Evolutionary conservation across 768 basidiomycete species (phyloP).

Genomic region (Hypholoma sublateritium): DNA sequence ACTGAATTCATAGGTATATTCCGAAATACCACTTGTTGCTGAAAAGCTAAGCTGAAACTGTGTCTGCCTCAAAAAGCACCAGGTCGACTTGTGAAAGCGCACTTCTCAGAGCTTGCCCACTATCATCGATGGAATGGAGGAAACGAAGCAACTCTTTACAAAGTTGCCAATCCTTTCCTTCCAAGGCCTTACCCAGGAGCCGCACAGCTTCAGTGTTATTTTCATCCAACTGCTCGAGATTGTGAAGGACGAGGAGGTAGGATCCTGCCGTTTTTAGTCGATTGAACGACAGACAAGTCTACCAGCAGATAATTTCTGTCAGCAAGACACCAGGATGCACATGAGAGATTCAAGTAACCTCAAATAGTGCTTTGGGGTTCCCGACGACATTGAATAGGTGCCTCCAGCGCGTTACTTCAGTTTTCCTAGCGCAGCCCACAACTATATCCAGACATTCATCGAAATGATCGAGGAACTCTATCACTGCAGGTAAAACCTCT

Average conservation of each 20-base stretch:
- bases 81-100: conserved; percentile 49
- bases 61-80: conserved; percentile 1
- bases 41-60: background rate
- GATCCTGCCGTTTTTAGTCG: conserved; percentile 87
- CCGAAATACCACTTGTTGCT: background rate
- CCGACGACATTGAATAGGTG: conserved; percentile 89
- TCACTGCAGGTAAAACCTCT: conserved; percentile 58
- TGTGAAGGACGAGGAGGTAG: conserved; percentile 92
- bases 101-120: conserved; percentile 65
- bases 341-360: conserved; percentile 46
- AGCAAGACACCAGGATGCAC: background rate
- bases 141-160: conserved; percentile 93
- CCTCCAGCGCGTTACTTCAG: conserved; percentile 89
- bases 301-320: background rate
- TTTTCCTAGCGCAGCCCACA: conserved; percentile 94
- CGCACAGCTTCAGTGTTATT: conserved; percentile 77
- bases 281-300: conserved; percentile 75
- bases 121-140: conserved; percentile 88
- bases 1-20: no score
- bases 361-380: conserved; percentile 86
- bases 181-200: conserved; percentile 73
- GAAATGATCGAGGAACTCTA: conserved; percentile 95
- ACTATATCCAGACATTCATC: conserved; percentile 90
- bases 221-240: conserved; percentile 86
- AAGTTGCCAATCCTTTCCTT: conserved; percentile 83